Base-by-base conservation (phyloP, 2,329 filamentous ascomycete genomes). In the Phaeosphaeria sp. region DNA sequence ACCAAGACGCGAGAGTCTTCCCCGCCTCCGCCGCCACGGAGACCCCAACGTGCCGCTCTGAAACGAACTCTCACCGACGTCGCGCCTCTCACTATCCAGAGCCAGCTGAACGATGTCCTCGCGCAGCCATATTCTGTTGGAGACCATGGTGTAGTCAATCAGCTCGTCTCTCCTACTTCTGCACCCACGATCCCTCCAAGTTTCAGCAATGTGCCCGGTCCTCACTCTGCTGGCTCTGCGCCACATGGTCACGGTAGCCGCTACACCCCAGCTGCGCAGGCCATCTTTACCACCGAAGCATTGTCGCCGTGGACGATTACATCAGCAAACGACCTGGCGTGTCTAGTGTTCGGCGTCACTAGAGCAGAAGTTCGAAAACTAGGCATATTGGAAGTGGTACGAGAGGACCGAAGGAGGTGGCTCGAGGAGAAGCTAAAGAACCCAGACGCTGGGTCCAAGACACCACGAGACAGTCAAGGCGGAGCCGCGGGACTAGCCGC, bases 301-400 rank as follows among this genome's bases (percentile, higher is more conserved):
- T 88, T 90, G 63, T 86, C 92, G 9, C 95, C 94, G 2, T 99
- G 93, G 91, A 99, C 94, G 0, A 97, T 99, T 58, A 86, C 97
- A 52, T 92, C 95, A 2, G 95, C 95, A 50, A 99, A 99, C 73
- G 95, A 99, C 74, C 83, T 99, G 49, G 95, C 95, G 18, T 99
- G 95, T 77, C 83, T 99, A 44, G 90, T 98, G n/a, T 99, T 98
- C 79, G 95, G 95, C n/a, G 92, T 99, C 10, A 97, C 93, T n/a
- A 92, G 92, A 72, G 91, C 92, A 4, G 95, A 99, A 77, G 91
- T 99, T 22, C 88, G 93, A 54, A 97, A 93, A 73, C 88, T 98
- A 82, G 94, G 95, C 48, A 98, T 99, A 55, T 79, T 99, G 57
- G 93, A 98, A 74, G 92, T 99, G 27, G 93, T 99, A 18, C 91